A percentile compares a stretch with the other conserved stretches of the same genome.
Conservation (phyloP, 768 basidiomycete species). For the Boletus pseudopeckii region DNA sequence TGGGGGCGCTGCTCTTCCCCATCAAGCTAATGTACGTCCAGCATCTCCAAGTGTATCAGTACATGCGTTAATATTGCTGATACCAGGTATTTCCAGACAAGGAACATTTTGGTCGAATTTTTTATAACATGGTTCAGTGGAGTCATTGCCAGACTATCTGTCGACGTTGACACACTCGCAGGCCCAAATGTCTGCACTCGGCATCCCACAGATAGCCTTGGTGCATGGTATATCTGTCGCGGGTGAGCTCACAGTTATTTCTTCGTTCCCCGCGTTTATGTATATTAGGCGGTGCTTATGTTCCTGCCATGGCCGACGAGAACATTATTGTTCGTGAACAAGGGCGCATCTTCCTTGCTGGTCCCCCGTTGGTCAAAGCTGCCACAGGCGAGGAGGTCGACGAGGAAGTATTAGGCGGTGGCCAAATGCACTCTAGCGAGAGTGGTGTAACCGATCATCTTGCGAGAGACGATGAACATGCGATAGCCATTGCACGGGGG, state of each 20-base stretch:
- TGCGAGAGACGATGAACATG: constrained; percentile 82
- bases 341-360: constrained; percentile 91
- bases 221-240: constrained; percentile 96
- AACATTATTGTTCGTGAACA: constrained; percentile 89
- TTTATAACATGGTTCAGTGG: constrained; percentile 84
- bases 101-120: constrained; percentile 94
- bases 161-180: constrained; percentile 30
- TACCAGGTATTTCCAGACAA: constrained; percentile 83
- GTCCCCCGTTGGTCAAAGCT: constrained; percentile 91
- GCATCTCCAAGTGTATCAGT: background rate
- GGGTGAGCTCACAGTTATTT: constrained; percentile 36
- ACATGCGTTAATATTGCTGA: background rate
- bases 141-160: background rate
- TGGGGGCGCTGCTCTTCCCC: constrained; percentile 88
- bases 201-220: constrained; percentile 87
- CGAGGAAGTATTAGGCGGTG: constrained; percentile 88
- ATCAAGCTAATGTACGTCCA: constrained; percentile 70
- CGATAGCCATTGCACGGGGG: constrained; percentile 71
- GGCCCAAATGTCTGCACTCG: constrained; percentile 91
- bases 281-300: constrained; percentile 76
- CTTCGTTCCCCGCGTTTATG: constrained; percentile 2
- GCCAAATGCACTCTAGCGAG: constrained; percentile 86
- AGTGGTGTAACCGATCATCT: constrained; percentile 91
- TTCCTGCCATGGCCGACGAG: constrained; percentile 96
- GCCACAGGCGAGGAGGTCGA: constrained; percentile 93